These are phyloP conservation scores for Simmondsia chinensis DNA, from an alignment of 148 eudicot species.

Conservation along the genomic window DNA sequence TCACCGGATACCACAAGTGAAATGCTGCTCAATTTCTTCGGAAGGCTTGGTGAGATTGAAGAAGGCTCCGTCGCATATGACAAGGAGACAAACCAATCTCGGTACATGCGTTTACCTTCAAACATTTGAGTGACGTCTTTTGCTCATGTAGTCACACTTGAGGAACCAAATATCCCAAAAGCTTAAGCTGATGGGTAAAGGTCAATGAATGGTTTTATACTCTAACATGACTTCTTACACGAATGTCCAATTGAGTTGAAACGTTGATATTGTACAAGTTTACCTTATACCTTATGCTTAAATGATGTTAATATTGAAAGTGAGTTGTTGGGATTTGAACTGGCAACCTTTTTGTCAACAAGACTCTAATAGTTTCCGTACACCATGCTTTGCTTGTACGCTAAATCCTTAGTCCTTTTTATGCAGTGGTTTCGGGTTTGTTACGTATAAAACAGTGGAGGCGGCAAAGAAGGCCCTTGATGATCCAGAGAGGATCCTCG, in stretches of 20 bases:
- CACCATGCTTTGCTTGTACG: neutral
- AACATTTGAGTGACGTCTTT: neutral
- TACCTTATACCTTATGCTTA: too few relatives aligned
- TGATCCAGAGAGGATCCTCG: slow-evolving; percentile 54
- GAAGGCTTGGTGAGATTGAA: slow-evolving; percentile 54
- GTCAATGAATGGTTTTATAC: too few relatives aligned
- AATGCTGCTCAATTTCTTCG: slow-evolving; percentile 48
- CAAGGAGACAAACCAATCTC: slow-evolving; percentile 52
- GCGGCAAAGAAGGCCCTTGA: slow-evolving; percentile 52
- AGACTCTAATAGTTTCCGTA: neutral
- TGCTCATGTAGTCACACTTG: neutral
- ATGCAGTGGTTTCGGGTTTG: slow-evolving; percentile 57
- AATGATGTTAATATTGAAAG: too few relatives aligned
- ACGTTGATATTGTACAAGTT: too few relatives aligned
- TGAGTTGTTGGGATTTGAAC: too few relatives aligned
- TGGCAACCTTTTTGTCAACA: too few relatives aligned
- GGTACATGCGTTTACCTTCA: slow-evolving; percentile 16
- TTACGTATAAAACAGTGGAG: slow-evolving; percentile 52
- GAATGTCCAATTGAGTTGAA: too few relatives aligned
- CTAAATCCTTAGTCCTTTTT: neutral
- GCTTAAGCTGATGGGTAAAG: too few relatives aligned
- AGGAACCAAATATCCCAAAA: too few relatives aligned
- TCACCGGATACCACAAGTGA: slow-evolving; percentile 55
- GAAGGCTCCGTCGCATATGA: slow-evolving; percentile 77
- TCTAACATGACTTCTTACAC: too few relatives aligned